Conservation (phyloP, 2,329 filamentous ascomycete genomes). For the Massarina eburnea region DNA sequence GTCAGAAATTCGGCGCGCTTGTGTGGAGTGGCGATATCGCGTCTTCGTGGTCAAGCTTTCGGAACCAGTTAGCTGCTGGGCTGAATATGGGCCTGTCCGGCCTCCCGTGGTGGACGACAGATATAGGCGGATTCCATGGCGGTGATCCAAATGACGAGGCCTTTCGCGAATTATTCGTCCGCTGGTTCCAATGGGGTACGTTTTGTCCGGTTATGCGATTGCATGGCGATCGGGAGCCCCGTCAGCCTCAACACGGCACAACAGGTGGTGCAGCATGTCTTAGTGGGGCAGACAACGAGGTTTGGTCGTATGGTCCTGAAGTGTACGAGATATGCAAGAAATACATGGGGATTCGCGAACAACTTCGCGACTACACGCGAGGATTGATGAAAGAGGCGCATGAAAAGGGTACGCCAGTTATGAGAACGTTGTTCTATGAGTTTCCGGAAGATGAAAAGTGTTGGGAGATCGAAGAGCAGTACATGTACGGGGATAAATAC, state of each 20-base stretch:
- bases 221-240: constrained; percentile 66
- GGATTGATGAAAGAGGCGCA: constrained; percentile 62
- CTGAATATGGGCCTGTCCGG: constrained; percentile 67
- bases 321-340: constrained; percentile 62
- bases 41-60: constrained; percentile 61
- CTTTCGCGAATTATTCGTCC: constrained; percentile 65
- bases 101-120: constrained; percentile 70
- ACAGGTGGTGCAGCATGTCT: constrained; percentile 41
- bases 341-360: constrained; percentile 62
- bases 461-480: constrained; percentile 63
- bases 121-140: constrained; percentile 71
- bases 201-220: constrained; percentile 69
- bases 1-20: constrained; percentile 65
- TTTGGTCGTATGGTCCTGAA: constrained; percentile 66
- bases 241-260: constrained; percentile 48
- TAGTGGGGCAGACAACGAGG: constrained; percentile 61
- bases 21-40: constrained; percentile 71
- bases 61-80: constrained; percentile 63
- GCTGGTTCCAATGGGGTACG: constrained; percentile 71
- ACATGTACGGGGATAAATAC: constrained; percentile 65
- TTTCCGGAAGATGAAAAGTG: constrained; percentile 58
- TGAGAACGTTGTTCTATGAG: constrained; percentile 65
- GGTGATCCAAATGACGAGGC: constrained; percentile 57
- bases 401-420: constrained; percentile 61
- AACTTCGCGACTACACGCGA: constrained; percentile 60